These are phyloP conservation scores for Hemileccinum rubropunctum DNA, from an alignment of 768 basidiomycete genomes.

Conservation along the genomic window DNA sequence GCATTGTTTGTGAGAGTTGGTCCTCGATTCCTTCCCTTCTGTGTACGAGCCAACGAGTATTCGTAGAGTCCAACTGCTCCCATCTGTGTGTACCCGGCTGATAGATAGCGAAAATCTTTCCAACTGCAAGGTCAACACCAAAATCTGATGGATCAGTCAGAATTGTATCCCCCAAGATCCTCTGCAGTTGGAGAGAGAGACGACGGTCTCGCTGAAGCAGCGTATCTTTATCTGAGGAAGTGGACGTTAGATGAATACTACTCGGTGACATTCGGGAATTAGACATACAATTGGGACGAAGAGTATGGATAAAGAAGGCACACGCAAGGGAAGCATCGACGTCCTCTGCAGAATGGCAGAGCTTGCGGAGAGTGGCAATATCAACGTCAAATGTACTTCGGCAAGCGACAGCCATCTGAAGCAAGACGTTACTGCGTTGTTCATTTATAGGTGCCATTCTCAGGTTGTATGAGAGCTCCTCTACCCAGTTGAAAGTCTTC, in stretches of 20 bases:
- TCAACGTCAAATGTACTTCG: conserved; percentile 26
- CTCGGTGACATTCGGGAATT: neutral
- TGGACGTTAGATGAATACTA: no score
- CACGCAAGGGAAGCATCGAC: conserved; percentile 10
- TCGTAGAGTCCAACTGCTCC: neutral
- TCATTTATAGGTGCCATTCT: neutral
- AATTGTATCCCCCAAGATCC: neutral
- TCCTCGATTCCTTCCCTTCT: neutral
- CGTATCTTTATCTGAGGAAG: no score
- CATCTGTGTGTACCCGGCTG: conserved; percentile 8
- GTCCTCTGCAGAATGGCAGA: neutral
- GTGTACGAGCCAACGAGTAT: conserved; percentile 13
- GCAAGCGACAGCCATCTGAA: conserved; percentile 36
- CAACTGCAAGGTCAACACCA: conserved; percentile 13
- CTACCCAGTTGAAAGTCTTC: conserved; percentile 31
- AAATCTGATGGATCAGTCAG: neutral
- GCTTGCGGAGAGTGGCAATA: neutral
- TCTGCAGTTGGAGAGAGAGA: conserved; percentile 20
- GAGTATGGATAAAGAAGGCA: conserved; percentile 18
- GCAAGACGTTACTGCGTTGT: conserved; percentile 15
- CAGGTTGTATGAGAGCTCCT: conserved; percentile 22
- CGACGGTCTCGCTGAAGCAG: conserved; percentile 22
- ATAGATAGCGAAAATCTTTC: conserved; percentile 6
- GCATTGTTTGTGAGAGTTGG: conserved; percentile 13
- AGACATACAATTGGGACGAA: neutral